Base-by-base conservation (phyloP, 306 rosid species). In the Fragaria iinumae region DNA sequence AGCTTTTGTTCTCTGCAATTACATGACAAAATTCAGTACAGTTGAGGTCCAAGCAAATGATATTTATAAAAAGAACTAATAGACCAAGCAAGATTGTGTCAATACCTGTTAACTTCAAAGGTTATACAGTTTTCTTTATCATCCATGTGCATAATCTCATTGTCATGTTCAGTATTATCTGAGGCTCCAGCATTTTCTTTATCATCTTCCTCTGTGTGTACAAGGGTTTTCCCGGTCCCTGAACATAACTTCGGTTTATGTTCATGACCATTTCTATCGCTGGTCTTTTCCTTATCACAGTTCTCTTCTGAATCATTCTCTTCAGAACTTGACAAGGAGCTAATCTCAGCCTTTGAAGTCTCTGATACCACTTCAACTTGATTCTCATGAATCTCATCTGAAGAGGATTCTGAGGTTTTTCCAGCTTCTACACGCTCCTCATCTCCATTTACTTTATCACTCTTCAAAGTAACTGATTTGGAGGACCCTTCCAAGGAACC, bases 81-180 rank as follows among this genome's bases (percentile, higher is more conserved):
- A 13, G 1, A 66, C 25, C 44, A 36, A 34, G 12, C 47, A 49
- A 32, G 39, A 43, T 20, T 74, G 57, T 65, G 67, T 70, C 38
- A 73, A 49, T 55, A 90, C 97, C 92, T 92, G 85, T 91, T 90
- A 63, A 76, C 83, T 77, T 82, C 80, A 56, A 82, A 71, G 21
- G 67, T 83, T 29, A 84, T 78, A 83, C 78, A 67, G 80, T 90
- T 90, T 89, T 90, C 93, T 85, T 85, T 88, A 52, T 84, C 93
- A 69, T 86, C 89, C 23, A 70, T 66, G 60, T 86, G 86, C 49
- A 32, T 79, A 72, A 53, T 55, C 76, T 77, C 77, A 14, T 76
- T 77, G 53, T 65, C 74, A 70, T 86, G 84, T 79, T 81, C 88
- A 83, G 83, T 87, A 71, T 84, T 83, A 77, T 83, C 83, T 38